Percentiles rank a stretch among this genome's conserved stretches.
These are phyloP conservation scores for Sequoiadendron giganteum DNA, from an alignment of 75 land plant genomes.

Conservation along the genomic window DNA sequence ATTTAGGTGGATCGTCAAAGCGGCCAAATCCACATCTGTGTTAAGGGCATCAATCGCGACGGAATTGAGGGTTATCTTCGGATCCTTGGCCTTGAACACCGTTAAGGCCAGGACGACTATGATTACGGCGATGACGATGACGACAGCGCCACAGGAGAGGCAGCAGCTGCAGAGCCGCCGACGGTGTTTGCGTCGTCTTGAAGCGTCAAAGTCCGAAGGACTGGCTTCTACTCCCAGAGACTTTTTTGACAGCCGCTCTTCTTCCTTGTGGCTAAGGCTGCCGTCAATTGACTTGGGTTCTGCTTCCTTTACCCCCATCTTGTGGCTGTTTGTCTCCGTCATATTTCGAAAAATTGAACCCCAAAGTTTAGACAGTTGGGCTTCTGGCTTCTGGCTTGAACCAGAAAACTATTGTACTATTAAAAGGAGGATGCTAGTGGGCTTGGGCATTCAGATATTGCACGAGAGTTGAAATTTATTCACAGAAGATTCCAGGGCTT, in stretches of 20 bases:
- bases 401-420: too few relatives aligned
- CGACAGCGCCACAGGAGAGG: slow-evolving; percentile 14
- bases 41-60: slow-evolving; percentile 12
- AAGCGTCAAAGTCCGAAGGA: neutral
- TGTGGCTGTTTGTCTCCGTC: neutral
- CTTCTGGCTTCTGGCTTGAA: too few relatives aligned
- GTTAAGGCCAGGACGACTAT: slow-evolving; percentile 39
- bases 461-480: too few relatives aligned
- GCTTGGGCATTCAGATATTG: too few relatives aligned
- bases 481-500: too few relatives aligned
- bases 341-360: neutral
- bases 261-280: neutral
- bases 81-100: slow-evolving; percentile 42
- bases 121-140: slow-evolving; percentile 22
- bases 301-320: neutral
- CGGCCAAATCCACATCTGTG: neutral
- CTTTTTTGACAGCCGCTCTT: neutral
- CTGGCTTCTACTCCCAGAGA: neutral
- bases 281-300: neutral
- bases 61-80: slow-evolving; percentile 21
- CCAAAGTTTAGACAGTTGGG: too few relatives aligned
- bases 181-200: neutral
- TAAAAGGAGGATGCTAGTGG: too few relatives aligned
- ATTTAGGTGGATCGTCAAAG: slow-evolving; percentile 11
- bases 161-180: slow-evolving; percentile 18